Conservation (phyloP, 164 flowering plant genomes). For the Litsea cubeba region DNA sequence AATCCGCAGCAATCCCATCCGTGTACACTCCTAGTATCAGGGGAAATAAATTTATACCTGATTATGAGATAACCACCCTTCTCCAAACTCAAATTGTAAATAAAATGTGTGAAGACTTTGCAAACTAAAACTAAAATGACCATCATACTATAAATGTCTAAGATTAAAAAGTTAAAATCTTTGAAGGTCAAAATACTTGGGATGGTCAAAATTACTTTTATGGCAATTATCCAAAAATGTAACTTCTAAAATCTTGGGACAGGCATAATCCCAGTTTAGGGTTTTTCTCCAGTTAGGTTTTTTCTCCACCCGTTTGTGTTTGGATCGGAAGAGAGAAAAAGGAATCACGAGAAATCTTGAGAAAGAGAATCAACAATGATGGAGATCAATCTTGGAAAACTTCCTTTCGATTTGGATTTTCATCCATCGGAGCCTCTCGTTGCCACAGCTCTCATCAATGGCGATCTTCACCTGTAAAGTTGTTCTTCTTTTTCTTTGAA, state of each 20-base stretch:
- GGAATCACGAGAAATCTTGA: too few species aligned
- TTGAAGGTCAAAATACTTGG: too few species aligned
- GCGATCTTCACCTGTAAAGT: conserved; percentile 60
- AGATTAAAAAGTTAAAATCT: too few species aligned
- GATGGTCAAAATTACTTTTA: too few species aligned
- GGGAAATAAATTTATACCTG: conserved; percentile 38
- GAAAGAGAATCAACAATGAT: conserved; percentile 15
- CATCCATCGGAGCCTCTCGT: conserved; percentile 69
- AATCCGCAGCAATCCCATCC: too few species aligned
- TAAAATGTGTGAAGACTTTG: neutral
- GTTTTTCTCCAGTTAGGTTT: too few species aligned
- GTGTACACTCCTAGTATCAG: too few species aligned
- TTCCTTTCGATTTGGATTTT: conserved; percentile 79
- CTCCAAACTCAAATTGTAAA: conserved; percentile 36
- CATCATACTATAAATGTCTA: too few species aligned
- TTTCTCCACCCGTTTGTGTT: conserved; percentile 42
- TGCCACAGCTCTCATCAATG: conserved; percentile 64
- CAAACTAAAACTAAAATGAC: too few species aligned
- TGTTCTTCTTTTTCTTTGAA: neutral
- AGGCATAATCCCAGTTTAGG: conserved; percentile 50
- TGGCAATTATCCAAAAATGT: too few species aligned
- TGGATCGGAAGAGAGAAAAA: neutral
- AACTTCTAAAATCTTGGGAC: conserved; percentile 39
- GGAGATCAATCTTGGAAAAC: conserved; percentile 60
- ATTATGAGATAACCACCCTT: conserved; percentile 82